Evolutionary conservation across 2,329 filamentous ascomycete genomes (phyloP), one percentile per base, ranked within the genome.

Genomic region (Corynespora cassiicola): DNA sequence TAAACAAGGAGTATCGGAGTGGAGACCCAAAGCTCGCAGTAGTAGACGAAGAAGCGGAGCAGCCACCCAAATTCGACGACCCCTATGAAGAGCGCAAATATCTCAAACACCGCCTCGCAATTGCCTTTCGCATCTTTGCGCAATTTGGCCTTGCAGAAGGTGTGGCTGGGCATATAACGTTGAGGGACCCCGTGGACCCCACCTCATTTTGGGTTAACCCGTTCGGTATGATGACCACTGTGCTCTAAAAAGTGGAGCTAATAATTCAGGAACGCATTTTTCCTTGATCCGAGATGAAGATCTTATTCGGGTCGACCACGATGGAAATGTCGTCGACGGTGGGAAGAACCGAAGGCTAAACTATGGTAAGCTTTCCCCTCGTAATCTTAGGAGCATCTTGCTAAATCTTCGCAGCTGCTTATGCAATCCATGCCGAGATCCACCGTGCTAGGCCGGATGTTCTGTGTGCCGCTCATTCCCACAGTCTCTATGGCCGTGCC

Each of bases 321-420:
- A 73, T 0, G 82, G 82, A 0, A 69, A 77, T n/a, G 75, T 85
- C 11, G 74, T 86, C 20, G 81, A 78, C 10, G 81, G 82, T 3
- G 82, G 81, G 0, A 58, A 66, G 1, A 66, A 71, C 6, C 58
- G 71, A 9, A 53, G 72, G 31, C 56, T 79, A 31, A 79, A 79
- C 66, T 3, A 74, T 73, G 5, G 72, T 37, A 38, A 11, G 30
- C 7, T 20, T 30, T 42, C 7, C 36, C 15, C 18, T 52, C 62
- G 2, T n/a, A n/a, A n/a, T n/a, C n/a, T n/a, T n/a, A n/a, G n/a
- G n/a, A n/a, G n/a, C n/a, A n/a, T n/a, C n/a, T n/a, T n/a, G n/a
- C n/a, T n/a, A n/a, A n/a, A n/a, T n/a, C n/a, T 15, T 78, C 2
- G 75, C 78, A 2, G 77, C 81, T 3, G 75, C 75, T 5, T 82